Percentiles rank a stretch among this genome's conserved stretches.
phyloP scores from a whole-genome alignment of 2,329 filamentous ascomycete genomes.

The Nemania serpens region DNA sequence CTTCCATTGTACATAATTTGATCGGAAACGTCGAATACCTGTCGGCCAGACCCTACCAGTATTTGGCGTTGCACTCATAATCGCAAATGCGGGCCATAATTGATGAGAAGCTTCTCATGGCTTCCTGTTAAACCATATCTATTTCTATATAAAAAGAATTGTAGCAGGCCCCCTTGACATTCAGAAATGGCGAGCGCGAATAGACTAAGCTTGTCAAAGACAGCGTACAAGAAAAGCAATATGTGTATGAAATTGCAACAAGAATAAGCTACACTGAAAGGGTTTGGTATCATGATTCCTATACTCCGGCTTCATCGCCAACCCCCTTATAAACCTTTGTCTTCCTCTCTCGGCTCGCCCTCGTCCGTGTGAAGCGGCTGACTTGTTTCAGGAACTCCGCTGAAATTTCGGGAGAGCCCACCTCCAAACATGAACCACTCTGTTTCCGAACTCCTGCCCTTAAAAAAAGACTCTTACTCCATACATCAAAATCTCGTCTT shows the following conservation, averaged over 20 bases:
- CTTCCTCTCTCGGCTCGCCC: not conserved
- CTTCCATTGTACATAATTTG: not conserved
- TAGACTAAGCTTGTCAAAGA: not conserved
- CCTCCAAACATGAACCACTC: constrained; percentile 1
- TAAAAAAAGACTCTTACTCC: not conserved
- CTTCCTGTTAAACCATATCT: too few relatives aligned
- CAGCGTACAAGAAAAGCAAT: not conserved
- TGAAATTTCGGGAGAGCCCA: constrained; percentile 5
- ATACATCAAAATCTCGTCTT: not conserved
- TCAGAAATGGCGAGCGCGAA: too few relatives aligned
- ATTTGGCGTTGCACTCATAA: not conserved
- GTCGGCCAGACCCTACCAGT: not conserved
- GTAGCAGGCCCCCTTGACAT: not conserved
- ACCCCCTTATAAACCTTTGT: not conserved
- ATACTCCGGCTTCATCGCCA: constrained; percentile 16
- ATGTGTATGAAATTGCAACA: constrained; percentile 24
- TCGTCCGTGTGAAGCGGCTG: not conserved
- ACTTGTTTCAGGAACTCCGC: constrained; percentile 5
- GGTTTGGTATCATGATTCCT: constrained; percentile 33
- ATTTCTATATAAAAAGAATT: not conserved
- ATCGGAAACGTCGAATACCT: not conserved
- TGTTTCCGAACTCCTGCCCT: not conserved
- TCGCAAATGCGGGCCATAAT: not conserved
- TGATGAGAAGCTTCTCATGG: not conserved
- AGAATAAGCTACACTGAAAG: constrained; percentile 27